A percentile compares a stretch with the other conserved stretches of the same genome.
Evolutionary conservation across 2,329 filamentous ascomycete species (phyloP).

Genomic region (Hortaea werneckii): DNA sequence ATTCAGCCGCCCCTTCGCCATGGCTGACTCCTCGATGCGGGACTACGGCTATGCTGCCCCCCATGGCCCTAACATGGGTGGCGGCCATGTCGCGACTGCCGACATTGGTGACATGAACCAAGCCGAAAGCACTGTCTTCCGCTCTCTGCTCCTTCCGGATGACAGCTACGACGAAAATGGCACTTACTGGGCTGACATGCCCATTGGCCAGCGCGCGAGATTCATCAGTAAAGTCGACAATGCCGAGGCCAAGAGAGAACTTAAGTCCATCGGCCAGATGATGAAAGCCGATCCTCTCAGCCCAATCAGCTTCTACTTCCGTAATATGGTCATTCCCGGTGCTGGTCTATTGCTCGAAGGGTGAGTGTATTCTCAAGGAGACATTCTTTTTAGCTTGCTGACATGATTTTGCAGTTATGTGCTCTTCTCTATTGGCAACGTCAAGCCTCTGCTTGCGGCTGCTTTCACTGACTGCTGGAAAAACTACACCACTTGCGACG

Average conservation of each 20-base stretch:
- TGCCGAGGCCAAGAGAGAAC: conserved; percentile 59
- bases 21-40: conserved; percentile 29
- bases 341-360: conserved; percentile 86
- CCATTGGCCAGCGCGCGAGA: conserved; percentile 54
- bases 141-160: conserved; percentile 72
- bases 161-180: conserved; percentile 77
- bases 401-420: too few species aligned
- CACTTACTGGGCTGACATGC: conserved; percentile 87
- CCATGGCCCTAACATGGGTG: conserved; percentile 38
- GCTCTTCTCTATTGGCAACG: conserved; percentile 90
- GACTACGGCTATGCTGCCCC: conserved; percentile 40
- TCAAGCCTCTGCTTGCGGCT: conserved; percentile 68
- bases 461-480: conserved; percentile 73
- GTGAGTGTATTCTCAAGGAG: too few species aligned
- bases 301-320: conserved; percentile 76
- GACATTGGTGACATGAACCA: conserved; percentile 42
- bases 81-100: conserved; percentile 34
- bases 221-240: conserved; percentile 70
- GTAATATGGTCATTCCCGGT: conserved; percentile 84
- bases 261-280: conserved; percentile 60
- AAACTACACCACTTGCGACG: conserved; percentile 50
- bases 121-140: conserved; percentile 56
- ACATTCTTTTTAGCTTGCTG: too few species aligned
- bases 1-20: not conserved
- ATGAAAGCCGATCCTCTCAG: conserved; percentile 77